These are phyloP conservation scores for Xerocomus amazonicus DNA, from an alignment of 1,284 basidiomycete species.

Conservation along the genomic window DNA sequence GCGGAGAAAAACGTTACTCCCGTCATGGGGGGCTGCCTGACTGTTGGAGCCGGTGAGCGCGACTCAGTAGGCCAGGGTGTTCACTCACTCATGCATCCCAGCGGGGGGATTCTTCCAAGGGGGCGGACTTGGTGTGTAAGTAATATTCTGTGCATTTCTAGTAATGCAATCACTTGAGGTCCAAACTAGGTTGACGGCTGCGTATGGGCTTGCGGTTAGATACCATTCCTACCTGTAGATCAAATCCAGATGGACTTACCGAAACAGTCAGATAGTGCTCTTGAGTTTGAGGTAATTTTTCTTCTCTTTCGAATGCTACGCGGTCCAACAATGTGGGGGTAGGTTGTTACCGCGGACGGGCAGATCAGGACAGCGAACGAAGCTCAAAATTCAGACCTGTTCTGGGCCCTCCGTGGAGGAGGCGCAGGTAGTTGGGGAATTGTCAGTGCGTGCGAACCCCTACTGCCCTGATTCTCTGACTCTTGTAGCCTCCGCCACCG, in stretches of 20 bases:
- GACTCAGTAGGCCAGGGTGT: background rate
- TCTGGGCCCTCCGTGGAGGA: constrained; percentile 25
- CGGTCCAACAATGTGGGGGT: background rate
- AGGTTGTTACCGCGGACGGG: constrained; percentile 26
- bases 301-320: background rate
- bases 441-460: constrained; percentile 16
- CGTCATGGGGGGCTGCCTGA: constrained; percentile 17
- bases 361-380: constrained; percentile 16
- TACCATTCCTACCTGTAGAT: background rate
- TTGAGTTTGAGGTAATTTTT: constrained; percentile 18
- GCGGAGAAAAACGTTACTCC: constrained; percentile 11
- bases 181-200: constrained; percentile 10
- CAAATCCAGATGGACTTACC: background rate
- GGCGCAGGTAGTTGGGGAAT: constrained; percentile 28
- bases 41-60: constrained; percentile 17
- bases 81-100: background rate
- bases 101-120: constrained; percentile 26
- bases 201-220: constrained; percentile 22
- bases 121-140: constrained; percentile 25
- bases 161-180: background rate
- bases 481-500: constrained; percentile 14
- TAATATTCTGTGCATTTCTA: background rate
- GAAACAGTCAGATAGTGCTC: constrained; percentile 14
- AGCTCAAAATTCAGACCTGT: constrained; percentile 22
- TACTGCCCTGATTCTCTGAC: background rate